Percentiles rank a stretch among this genome's conserved stretches.
Conservation (phyloP, 306 rosid species). For the Malus sieversii region DNA sequence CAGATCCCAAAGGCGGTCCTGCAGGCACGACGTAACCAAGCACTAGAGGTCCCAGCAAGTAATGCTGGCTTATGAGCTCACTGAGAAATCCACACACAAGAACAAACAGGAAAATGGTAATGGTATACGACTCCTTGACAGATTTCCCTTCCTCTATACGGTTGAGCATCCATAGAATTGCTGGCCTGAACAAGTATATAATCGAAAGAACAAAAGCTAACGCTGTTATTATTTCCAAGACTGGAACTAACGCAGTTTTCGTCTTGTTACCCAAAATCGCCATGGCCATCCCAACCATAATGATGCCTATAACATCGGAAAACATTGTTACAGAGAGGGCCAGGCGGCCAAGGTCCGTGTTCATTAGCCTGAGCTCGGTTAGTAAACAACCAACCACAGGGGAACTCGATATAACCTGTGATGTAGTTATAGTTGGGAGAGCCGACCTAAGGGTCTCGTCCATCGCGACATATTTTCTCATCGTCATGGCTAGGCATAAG, state of each 20-base stretch:
- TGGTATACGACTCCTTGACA: conserved; percentile 13
- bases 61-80: conserved; percentile 54
- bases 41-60: conserved; percentile 39
- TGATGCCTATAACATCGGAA: conserved; percentile 27
- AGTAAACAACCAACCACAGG: conserved; percentile 34
- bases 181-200: conserved; percentile 24
- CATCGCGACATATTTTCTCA: neutral
- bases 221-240: conserved; percentile 7
- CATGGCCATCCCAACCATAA: neutral
- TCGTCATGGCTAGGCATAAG: neutral
- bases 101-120: conserved; percentile 25
- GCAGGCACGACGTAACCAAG: conserved; percentile 48
- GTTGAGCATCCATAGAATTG: conserved; percentile 9
- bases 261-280: neutral
- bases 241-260: neutral
- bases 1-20: conserved; percentile 62
- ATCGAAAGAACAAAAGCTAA: neutral
- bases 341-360: conserved; percentile 51
- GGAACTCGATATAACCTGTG: conserved; percentile 38
- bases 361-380: conserved; percentile 47
- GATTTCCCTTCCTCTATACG: conserved; percentile 16
- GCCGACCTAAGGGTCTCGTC: neutral
- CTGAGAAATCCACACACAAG: conserved; percentile 21
- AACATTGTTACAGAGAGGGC: conserved; percentile 40
- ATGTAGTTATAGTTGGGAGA: conserved; percentile 21